Percentiles rank a stretch among this genome's conserved stretches.
These are phyloP conservation scores for Mycena kentingensis DNA, from an alignment of 768 basidiomycete species.

Conservation along the genomic window DNA sequence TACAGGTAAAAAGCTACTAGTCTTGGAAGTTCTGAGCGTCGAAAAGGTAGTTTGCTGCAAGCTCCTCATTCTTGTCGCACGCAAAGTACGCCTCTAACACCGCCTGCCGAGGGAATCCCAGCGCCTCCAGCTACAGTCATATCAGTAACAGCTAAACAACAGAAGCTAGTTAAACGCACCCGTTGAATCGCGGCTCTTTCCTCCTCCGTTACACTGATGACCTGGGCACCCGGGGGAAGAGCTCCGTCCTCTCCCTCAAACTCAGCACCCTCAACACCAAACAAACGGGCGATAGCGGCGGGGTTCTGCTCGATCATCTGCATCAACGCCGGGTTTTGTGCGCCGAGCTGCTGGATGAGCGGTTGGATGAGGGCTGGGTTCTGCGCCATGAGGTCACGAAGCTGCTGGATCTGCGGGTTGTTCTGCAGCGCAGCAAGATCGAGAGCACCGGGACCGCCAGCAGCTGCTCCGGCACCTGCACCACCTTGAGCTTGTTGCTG, in stretches of 20 bases:
- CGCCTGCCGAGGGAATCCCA: slow-evolving; percentile 82
- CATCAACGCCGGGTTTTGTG: slow-evolving; percentile 73
- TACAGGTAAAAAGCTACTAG: slow-evolving; percentile 16
- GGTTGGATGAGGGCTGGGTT: slow-evolving; percentile 83
- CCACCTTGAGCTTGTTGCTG: slow-evolving; percentile 42
- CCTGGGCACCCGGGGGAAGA: slow-evolving; percentile 54
- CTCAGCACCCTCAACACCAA: slow-evolving; percentile 49
- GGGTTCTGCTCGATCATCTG: slow-evolving; percentile 73
- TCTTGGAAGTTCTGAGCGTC: slow-evolving; percentile 63
- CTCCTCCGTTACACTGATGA: slow-evolving; percentile 80
- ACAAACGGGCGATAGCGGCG: slow-evolving; percentile 60
- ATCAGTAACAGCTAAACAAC: slow-evolving; percentile 6
- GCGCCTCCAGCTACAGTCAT: slow-evolving; percentile 65
- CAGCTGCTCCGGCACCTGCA: slow-evolving; percentile 34
- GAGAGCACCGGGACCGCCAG: slow-evolving; percentile 38
- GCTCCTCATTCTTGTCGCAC: slow-evolving; percentile 96
- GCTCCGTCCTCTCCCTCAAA: slow-evolving; percentile 45
- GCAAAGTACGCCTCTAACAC: slow-evolving; percentile 92
- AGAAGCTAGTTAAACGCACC: slow-evolving; percentile 48
- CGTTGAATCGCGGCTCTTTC: slow-evolving; percentile 88
- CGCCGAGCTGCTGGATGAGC: slow-evolving; percentile 79
- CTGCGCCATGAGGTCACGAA: slow-evolving; percentile 69
- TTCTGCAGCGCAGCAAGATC: slow-evolving; percentile 58
- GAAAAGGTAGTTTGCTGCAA: slow-evolving; percentile 93
- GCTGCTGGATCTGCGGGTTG: slow-evolving; percentile 66